Conservation (phyloP, 441 rosid genomes). For the Populus trichocarpa region DNA sequence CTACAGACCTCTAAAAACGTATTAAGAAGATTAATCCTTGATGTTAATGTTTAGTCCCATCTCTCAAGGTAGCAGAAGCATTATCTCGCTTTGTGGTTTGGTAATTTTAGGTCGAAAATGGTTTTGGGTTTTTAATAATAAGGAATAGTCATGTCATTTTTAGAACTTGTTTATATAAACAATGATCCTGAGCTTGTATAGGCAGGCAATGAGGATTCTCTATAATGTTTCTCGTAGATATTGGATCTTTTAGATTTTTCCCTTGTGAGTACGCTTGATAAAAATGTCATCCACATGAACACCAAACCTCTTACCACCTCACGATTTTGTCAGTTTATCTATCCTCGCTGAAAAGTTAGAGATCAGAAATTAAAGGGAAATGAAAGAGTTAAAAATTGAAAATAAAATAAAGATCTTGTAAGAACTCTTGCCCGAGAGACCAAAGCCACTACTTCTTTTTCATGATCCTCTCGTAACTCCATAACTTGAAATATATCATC, state of each 20-base stretch:
- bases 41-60: too few species aligned
- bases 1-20: too few species aligned
- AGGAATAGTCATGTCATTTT: too few species aligned
- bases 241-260: background rate
- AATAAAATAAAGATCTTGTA: background rate
- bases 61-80: too few species aligned
- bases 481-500: background rate
- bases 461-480: slow-evolving; percentile 5
- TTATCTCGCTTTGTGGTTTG: slow-evolving; percentile 4
- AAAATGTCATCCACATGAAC: slow-evolving; percentile 35
- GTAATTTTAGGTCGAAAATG: background rate
- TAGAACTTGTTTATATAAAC: background rate
- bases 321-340: slow-evolving; percentile 30
- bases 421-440: slow-evolving; percentile 6
- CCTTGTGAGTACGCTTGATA: background rate
- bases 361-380: slow-evolving; percentile 1
- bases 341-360: slow-evolving; percentile 18
- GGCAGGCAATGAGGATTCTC: background rate
- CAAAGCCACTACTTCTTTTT: slow-evolving; percentile 25
- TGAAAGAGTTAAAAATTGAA: background rate
- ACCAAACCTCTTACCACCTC: slow-evolving; percentile 29
- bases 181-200: background rate
- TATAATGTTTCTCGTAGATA: too few species aligned
- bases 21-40: too few species aligned
- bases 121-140: too few species aligned